These are phyloP conservation scores for Aspergillus ustus DNA, from an alignment of 2,329 filamentous ascomycete species.

Conservation along the genomic window DNA sequence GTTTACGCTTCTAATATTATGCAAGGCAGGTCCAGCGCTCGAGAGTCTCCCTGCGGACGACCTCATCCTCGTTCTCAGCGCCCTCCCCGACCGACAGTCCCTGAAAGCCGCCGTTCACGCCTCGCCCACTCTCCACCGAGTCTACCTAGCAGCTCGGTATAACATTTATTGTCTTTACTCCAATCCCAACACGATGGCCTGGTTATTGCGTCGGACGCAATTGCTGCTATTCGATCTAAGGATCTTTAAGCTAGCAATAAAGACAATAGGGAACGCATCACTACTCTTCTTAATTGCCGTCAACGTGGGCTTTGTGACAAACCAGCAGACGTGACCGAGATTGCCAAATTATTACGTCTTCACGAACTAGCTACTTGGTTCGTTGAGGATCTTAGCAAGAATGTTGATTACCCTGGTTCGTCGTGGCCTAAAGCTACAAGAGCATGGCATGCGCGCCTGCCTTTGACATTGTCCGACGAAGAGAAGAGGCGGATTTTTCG, in stretches of 20 bases:
- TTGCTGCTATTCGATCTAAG: constrained; percentile 26
- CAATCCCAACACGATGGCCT: constrained; percentile 11
- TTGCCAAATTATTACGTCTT: neutral
- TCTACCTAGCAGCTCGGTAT: neutral
- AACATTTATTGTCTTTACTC: constrained; percentile 14
- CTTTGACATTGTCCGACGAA: neutral
- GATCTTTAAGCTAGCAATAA: neutral
- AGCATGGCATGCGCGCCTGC: neutral
- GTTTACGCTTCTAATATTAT: neutral
- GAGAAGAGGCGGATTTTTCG: neutral
- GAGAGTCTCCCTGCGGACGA: neutral
- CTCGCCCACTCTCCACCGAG: neutral
- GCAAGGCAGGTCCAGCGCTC: neutral
- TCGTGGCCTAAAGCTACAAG: no score
- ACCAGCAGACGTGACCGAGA: neutral
- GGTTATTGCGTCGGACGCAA: constrained; percentile 23
- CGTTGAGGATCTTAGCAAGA: neutral
- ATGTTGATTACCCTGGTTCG: neutral
- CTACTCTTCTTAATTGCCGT: neutral
- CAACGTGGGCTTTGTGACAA: neutral
- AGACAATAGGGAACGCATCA: neutral
- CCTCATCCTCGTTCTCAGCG: neutral
- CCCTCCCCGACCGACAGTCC: constrained; percentile 11
- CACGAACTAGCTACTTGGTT: neutral
- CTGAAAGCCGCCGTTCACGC: constrained; percentile 23